Conservation (phyloP, 805 yeast genomes). For the Wickerhamiella spandovensis region DNA sequence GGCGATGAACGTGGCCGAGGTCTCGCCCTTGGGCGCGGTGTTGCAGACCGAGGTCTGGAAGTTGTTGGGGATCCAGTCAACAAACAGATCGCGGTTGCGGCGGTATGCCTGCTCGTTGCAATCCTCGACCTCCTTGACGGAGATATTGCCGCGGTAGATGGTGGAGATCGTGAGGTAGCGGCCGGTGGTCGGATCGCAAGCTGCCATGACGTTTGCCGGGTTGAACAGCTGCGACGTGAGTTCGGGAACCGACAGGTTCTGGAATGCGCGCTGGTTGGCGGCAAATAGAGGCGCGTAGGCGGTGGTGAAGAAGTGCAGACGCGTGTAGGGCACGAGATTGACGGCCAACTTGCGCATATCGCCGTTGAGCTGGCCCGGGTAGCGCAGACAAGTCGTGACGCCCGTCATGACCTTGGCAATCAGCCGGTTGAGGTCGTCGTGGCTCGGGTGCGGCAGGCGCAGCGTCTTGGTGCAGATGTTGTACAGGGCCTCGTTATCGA, state of each 20-base stretch:
- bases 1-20: conserved; percentile 86
- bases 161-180: conserved; percentile 89
- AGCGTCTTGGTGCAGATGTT: conserved; percentile 80
- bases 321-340: conserved; percentile 89
- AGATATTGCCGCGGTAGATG: conserved; percentile 86
- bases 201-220: conserved; percentile 91
- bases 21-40: conserved; percentile 76
- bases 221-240: conserved; percentile 92
- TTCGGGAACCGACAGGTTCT: conserved; percentile 81
- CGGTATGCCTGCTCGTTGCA: conserved; percentile 80
- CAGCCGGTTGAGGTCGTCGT: conserved; percentile 67
- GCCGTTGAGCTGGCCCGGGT: conserved; percentile 90
- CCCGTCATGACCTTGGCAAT: conserved; percentile 92
- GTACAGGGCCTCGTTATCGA: conserved; percentile 88
- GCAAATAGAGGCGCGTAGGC: conserved; percentile 90
- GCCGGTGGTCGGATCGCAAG: conserved; percentile 85
- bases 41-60: conserved; percentile 92
- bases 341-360: conserved; percentile 90
- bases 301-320: conserved; percentile 92
- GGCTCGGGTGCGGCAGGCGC: conserved; percentile 65
- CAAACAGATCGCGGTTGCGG: conserved; percentile 69
- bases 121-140: conserved; percentile 89
- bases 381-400: conserved; percentile 86
- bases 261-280: conserved; percentile 67
- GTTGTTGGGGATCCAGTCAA: conserved; percentile 95